These are phyloP conservation scores for Pyrrhoderma noxium DNA, from an alignment of 1,284 basidiomycete species.

Conservation along the genomic window DNA sequence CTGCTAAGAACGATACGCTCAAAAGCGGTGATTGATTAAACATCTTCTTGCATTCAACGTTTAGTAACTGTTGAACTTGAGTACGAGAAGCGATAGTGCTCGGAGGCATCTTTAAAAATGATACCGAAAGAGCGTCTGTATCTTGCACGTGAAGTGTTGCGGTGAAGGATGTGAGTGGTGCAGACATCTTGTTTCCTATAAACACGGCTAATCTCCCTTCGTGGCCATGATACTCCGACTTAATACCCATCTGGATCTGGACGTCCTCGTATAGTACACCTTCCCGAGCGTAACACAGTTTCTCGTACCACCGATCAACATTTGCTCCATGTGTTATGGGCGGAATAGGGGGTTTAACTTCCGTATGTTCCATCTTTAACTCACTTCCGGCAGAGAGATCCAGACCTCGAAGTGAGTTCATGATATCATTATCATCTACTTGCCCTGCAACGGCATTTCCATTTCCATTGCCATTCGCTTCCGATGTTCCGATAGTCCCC, in stretches of 20 bases:
- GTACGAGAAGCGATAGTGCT: constrained; percentile 73
- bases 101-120: constrained; percentile 86
- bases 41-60: constrained; percentile 88
- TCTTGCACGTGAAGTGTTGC: constrained; percentile 73
- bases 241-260: constrained; percentile 92
- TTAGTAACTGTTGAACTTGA: constrained; percentile 89
- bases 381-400: constrained; percentile 50
- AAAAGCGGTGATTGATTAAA: constrained; percentile 80
- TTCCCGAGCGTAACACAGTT: constrained; percentile 73
- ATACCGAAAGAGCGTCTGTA: constrained; percentile 66
- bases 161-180: constrained; percentile 84
- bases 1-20: constrained; percentile 86
- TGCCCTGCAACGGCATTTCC: constrained; percentile 28
- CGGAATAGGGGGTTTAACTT: constrained; percentile 25
- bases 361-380: constrained; percentile 13
- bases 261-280: constrained; percentile 95
- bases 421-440: constrained; percentile 47
- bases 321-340: constrained; percentile 58
- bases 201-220: constrained; percentile 90
- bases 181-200: constrained; percentile 91
- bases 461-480: constrained; percentile 21
- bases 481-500: constrained; percentile 22
- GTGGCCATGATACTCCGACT: constrained; percentile 91
- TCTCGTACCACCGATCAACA: constrained; percentile 86
- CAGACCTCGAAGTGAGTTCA: constrained; percentile 76